Evolutionary conservation across 2,329 filamentous ascomycete genomes (phyloP).

Genomic region (Aureobasidium sp.): DNA sequence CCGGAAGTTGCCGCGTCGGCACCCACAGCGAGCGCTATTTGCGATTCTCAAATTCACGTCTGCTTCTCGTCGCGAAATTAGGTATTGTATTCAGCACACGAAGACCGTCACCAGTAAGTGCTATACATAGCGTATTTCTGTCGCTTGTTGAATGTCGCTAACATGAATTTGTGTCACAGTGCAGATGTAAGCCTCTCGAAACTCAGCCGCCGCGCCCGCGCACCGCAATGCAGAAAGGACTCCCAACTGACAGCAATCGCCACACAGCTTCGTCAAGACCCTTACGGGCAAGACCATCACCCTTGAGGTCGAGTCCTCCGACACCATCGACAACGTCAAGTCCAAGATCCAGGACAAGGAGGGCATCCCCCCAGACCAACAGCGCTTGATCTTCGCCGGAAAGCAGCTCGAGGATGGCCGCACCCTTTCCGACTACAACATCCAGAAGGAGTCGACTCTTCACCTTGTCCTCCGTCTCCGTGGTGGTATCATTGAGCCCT

Average conservation of each 20-base stretch:
- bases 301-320: constrained; percentile 96
- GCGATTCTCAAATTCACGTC: constrained; percentile 3
- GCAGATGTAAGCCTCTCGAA: constrained; percentile 68
- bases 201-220: constrained; percentile 19
- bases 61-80: background rate
- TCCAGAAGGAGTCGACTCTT: constrained; percentile 99
- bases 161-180: constrained; percentile 43
- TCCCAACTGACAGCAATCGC: constrained; percentile 22
- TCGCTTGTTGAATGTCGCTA: constrained; percentile 3
- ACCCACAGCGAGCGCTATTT: background rate
- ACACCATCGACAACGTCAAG: constrained; percentile 99
- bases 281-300: constrained; percentile 99
- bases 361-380: constrained; percentile 95
- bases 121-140: background rate
- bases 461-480: constrained; percentile 97
- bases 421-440: constrained; percentile 97
- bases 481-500: constrained; percentile 99
- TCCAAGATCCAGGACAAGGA: constrained; percentile 99
- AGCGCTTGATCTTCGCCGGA: constrained; percentile 97
- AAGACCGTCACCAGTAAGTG: constrained; percentile 15
- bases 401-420: constrained; percentile 99
- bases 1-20: background rate
- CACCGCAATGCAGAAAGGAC: constrained; percentile 22
- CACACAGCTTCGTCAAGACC: constrained; percentile 95
- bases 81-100: constrained; percentile 12